phyloP scores from a whole-genome alignment of 495 filamentous ascomycete genomes.

The Trypethelium eluteriae region DNA sequence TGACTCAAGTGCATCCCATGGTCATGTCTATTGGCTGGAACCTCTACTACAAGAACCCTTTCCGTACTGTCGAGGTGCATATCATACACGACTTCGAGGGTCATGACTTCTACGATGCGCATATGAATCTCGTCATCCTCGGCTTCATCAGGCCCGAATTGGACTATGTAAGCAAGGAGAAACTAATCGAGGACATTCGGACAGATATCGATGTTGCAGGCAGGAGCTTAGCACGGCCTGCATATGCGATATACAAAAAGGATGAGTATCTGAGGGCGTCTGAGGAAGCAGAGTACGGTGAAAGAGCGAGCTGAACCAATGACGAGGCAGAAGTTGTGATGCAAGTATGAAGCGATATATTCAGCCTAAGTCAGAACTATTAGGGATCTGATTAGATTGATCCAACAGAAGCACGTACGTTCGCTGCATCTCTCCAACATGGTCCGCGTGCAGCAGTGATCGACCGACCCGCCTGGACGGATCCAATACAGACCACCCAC shows the following conservation, averaged over 20 bases:
- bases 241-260: slow-evolving; percentile 52
- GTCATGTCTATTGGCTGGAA: slow-evolving; percentile 96
- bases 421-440: no score
- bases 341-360: neutral
- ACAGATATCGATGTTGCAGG: slow-evolving; percentile 79
- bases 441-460: no score
- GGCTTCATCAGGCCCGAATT: slow-evolving; percentile 85
- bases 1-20: slow-evolving; percentile 60
- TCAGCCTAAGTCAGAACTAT: neutral
- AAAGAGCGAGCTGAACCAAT: neutral
- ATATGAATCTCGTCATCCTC: slow-evolving; percentile 68
- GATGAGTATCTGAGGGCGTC: slow-evolving; percentile 39
- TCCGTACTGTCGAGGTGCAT: slow-evolving; percentile 83
- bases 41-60: slow-evolving; percentile 83
- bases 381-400: no score
- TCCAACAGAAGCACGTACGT: no score
- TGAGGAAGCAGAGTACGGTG: slow-evolving; percentile 18
- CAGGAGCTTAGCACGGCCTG: slow-evolving; percentile 59
- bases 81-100: slow-evolving; percentile 62
- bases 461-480: no score
- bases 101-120: slow-evolving; percentile 72
- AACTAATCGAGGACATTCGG: slow-evolving; percentile 77
- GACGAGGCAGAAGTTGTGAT: neutral
- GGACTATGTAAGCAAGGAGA: slow-evolving; percentile 78
- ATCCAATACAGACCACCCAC: no score